A percentile compares a stretch with the other conserved stretches of the same genome.
Conservation (phyloP, 805 yeast genomes). For the Candida piceae region DNA sequence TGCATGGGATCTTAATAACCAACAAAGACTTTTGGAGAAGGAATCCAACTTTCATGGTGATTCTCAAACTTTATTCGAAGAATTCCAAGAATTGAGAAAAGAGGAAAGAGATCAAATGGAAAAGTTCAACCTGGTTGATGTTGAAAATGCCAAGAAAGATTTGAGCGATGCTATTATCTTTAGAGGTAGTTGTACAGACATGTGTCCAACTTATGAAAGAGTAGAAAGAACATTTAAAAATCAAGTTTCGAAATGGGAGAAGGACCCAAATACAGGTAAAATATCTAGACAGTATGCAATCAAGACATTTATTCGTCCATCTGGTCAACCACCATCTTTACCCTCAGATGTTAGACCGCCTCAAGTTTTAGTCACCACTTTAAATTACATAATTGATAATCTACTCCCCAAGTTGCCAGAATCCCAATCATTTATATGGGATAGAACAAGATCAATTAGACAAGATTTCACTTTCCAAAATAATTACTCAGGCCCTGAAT, state of each 20-base stretch:
- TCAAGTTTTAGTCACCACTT: conserved; percentile 54
- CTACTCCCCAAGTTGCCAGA: conserved; percentile 68
- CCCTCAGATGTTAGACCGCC: conserved; percentile 99
- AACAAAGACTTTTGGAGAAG: conserved; percentile 48
- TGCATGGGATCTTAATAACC: conserved; percentile 77
- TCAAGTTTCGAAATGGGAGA: conserved; percentile 76
- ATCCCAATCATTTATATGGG: conserved; percentile 92
- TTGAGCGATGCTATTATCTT: conserved; percentile 85
- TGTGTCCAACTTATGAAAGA: conserved; percentile 95
- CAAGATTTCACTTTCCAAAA: conserved; percentile 97
- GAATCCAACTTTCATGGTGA: conserved; percentile 46
- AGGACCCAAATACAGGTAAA: conserved; percentile 51
- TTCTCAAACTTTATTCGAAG: conserved; percentile 68
- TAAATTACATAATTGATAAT: conserved; percentile 65
- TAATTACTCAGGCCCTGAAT: conserved; percentile 89
- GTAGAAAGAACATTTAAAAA: conserved; percentile 83
- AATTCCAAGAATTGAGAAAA: conserved; percentile 68
- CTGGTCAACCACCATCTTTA: conserved; percentile 96
- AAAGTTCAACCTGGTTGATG: conserved; percentile 74
- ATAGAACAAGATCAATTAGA: conserved; percentile 90
- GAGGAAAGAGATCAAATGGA: conserved; percentile 78
- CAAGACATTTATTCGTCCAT: conserved; percentile 93
- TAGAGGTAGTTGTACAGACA: conserved; percentile 82
- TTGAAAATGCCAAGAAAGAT: conserved; percentile 74
- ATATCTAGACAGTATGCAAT: conserved; percentile 63